Conservation (phyloP, 805 yeast species). For the Lipomyces yamadae region DNA sequence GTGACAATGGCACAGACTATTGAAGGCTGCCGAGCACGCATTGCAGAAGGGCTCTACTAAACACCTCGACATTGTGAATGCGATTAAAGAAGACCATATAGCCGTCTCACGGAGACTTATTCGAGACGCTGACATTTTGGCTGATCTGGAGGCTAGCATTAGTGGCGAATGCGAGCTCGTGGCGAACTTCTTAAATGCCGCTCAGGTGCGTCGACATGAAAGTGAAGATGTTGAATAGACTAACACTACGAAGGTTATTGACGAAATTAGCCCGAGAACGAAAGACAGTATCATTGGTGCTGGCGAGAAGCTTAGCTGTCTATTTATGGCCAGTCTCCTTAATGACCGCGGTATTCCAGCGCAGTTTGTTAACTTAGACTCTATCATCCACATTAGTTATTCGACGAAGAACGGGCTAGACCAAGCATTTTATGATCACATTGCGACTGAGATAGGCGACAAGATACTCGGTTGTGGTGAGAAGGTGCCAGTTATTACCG, state of each 20-base stretch:
- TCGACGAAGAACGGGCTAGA: slow-evolving; percentile 65
- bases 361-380: slow-evolving; percentile 75
- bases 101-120: slow-evolving; percentile 68
- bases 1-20: slow-evolving; percentile 51
- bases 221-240: background rate
- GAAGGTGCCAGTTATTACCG: slow-evolving; percentile 83
- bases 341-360: slow-evolving; percentile 82
- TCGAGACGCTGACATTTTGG: slow-evolving; percentile 52
- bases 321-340: slow-evolving; percentile 84
- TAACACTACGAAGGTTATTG: slow-evolving; percentile 61
- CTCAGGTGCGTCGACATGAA: slow-evolving; percentile 52
- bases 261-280: slow-evolving; percentile 88
- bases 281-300: slow-evolving; percentile 87
- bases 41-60: slow-evolving; percentile 54
- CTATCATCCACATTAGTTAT: slow-evolving; percentile 66
- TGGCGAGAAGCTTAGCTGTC: slow-evolving; percentile 91
- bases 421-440: slow-evolving; percentile 59
- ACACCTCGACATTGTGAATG: slow-evolving; percentile 62
- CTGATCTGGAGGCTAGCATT: slow-evolving; percentile 63
- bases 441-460: slow-evolving; percentile 57
- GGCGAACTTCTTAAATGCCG: slow-evolving; percentile 76
- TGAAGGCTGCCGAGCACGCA: slow-evolving; percentile 75
- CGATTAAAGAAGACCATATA: slow-evolving; percentile 78
- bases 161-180: slow-evolving; percentile 69
- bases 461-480: slow-evolving; percentile 48